Evolutionary conservation across 805 yeast genomes (phyloP).

Genomic region (Metschnikowia lochheadii): DNA sequence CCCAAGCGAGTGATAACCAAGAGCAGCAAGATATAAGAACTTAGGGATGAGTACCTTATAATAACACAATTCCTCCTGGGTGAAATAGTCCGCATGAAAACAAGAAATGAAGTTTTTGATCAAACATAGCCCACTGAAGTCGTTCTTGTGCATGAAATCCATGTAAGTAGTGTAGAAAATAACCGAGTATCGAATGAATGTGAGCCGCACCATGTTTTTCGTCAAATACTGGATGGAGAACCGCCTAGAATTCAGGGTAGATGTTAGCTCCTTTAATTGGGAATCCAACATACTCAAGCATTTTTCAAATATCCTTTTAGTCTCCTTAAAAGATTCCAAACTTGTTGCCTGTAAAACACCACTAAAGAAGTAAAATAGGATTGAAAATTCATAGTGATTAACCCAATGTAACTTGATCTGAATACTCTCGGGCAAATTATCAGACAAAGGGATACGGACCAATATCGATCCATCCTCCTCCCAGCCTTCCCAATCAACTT

Average conservation of each 20-base stretch:
- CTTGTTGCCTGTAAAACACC: conserved; percentile 24
- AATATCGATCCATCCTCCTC: conserved; percentile 23
- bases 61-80: conserved; percentile 36
- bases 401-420: conserved; percentile 38
- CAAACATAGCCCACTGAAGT: conserved; percentile 20
- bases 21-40: conserved; percentile 38
- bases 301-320: conserved; percentile 33
- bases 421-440: background rate
- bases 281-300: conserved; percentile 22
- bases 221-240: conserved; percentile 10
- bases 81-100: conserved; percentile 34
- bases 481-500: conserved; percentile 26
- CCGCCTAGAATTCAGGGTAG: background rate
- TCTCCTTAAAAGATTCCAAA: conserved; percentile 24
- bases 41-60: conserved; percentile 35
- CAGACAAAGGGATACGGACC: conserved; percentile 3
- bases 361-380: conserved; percentile 38
- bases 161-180: conserved; percentile 36
- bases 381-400: conserved; percentile 39
- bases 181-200: conserved; percentile 21
- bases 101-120: conserved; percentile 32
- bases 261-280: conserved; percentile 10
- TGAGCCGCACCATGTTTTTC: conserved; percentile 22
- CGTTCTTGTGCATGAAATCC: conserved; percentile 27
- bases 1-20: conserved; percentile 35